These are phyloP conservation scores for Rhizoctonia solani DNA, from an alignment of 1,284 basidiomycete species.

Conservation along the genomic window DNA sequence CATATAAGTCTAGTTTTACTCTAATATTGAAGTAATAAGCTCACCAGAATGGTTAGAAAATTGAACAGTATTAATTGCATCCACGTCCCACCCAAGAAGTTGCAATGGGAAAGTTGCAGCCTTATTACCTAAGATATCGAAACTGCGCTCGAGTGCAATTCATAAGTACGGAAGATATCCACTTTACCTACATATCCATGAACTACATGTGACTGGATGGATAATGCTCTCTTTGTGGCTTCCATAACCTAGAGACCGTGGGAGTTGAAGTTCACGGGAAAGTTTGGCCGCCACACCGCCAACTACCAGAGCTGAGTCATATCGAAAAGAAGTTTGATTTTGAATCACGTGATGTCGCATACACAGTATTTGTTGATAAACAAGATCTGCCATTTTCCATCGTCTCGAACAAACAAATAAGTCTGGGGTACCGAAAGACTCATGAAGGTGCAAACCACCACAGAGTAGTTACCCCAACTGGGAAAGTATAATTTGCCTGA, in stretches of 20 bases:
- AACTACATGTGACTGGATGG: slow-evolving; percentile 92
- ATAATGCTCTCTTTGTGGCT: slow-evolving; percentile 53
- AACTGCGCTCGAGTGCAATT: slow-evolving; percentile 1
- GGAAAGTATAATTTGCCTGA: slow-evolving; percentile 64
- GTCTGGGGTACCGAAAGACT: neutral
- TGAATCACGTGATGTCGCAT: too few species aligned
- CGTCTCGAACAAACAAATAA: neutral
- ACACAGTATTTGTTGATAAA: too few species aligned
- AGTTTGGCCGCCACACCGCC: too few species aligned
- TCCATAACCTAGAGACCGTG: neutral
- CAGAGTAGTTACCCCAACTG: slow-evolving; percentile 60
- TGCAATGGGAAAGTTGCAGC: slow-evolving; percentile 96
- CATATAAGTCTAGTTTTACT: neutral
- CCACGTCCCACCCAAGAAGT: slow-evolving; percentile 93
- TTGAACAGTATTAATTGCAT: slow-evolving; percentile 93
- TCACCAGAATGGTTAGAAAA: slow-evolving; percentile 89
- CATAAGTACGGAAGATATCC: neutral
- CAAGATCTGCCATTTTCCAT: too few species aligned
- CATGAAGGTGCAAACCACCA: slow-evolving; percentile 50
- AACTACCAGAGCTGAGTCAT: too few species aligned
- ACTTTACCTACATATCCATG: slow-evolving; percentile 90
- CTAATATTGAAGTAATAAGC: slow-evolving; percentile 39
- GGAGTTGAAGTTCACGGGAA: neutral
- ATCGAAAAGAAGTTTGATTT: too few species aligned
- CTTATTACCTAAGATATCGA: slow-evolving; percentile 52